Conservation (phyloP, 306 rosid genomes). For the Mimosa bimucronata region DNA sequence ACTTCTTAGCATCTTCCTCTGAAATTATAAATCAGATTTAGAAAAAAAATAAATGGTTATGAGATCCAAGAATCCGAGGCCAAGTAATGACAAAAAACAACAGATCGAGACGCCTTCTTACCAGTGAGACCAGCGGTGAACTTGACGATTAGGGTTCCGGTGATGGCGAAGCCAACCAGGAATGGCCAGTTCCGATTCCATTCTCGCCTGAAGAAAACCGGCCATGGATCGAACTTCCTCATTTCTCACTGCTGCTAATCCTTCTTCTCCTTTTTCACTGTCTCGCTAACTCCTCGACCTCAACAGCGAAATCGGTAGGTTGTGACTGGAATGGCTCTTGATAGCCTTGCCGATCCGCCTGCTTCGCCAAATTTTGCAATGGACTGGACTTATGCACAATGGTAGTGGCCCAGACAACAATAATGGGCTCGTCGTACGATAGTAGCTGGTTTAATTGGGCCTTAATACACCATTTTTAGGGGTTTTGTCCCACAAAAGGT, state of each 20-base stretch:
- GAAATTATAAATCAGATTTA: slow-evolving; percentile 25
- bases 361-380: background rate
- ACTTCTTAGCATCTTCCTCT: slow-evolving; percentile 91
- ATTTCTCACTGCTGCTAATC: slow-evolving; percentile 32
- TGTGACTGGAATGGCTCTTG: background rate
- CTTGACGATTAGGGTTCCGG: slow-evolving; percentile 73
- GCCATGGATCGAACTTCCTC: slow-evolving; percentile 90
- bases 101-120: slow-evolving; percentile 31
- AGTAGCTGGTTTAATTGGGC: background rate
- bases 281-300: background rate
- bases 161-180: slow-evolving; percentile 80
- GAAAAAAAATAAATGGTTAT: background rate
- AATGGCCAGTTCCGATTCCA: slow-evolving; percentile 92
- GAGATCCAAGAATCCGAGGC: background rate
- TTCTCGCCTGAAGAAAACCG: slow-evolving; percentile 87
- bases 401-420: background rate
- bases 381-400: background rate
- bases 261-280: background rate
- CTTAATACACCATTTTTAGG: background rate
- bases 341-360: background rate
- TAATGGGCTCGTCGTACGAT: background rate
- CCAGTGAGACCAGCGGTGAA: slow-evolving; percentile 70
- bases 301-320: background rate
- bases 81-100: background rate
- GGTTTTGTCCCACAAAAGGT: background rate